Conservation (phyloP, 1,284 basidiomycete species). For the Sporisorium exsertum region DNA sequence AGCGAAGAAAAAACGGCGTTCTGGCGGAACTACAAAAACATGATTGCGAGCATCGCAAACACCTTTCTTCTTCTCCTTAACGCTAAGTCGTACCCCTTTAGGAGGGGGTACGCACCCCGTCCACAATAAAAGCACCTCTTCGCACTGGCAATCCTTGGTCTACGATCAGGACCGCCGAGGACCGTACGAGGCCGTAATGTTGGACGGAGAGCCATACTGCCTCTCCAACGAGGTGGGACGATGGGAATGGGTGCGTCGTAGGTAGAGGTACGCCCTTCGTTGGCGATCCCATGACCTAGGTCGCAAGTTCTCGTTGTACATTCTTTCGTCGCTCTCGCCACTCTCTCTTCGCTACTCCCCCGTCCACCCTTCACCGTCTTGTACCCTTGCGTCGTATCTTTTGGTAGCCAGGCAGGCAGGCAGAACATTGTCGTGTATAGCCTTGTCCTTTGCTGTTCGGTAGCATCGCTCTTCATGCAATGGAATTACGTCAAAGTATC, state of each 20-base stretch:
- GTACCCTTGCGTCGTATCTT: neutral
- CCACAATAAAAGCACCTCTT: constrained; percentile 61
- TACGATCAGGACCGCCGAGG: constrained; percentile 39
- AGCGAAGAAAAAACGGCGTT: neutral
- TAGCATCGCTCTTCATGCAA: neutral
- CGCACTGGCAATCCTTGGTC: constrained; percentile 34
- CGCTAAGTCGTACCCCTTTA: constrained; percentile 45
- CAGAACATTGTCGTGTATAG: neutral
- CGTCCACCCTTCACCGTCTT: neutral
- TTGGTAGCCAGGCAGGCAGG: neutral
- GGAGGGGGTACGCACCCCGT: constrained; percentile 52
- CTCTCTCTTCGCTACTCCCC: neutral
- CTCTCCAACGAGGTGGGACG: constrained; percentile 27
- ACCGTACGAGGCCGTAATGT: constrained; percentile 60
- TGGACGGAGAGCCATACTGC: constrained; percentile 54
- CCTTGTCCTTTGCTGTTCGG: neutral
- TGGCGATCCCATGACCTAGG: constrained; percentile 46
- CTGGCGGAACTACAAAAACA: constrained; percentile 11
- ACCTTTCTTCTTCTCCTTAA: constrained; percentile 46
- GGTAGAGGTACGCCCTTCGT: constrained; percentile 43
- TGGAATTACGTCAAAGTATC: neutral
- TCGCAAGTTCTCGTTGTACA: constrained; percentile 59
- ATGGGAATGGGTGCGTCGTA: constrained; percentile 58
- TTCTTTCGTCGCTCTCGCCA: constrained; percentile 10
- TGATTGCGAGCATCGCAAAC: neutral